Conservation (phyloP, 805 yeast genomes). For the Myxozyma lipomycoides region DNA sequence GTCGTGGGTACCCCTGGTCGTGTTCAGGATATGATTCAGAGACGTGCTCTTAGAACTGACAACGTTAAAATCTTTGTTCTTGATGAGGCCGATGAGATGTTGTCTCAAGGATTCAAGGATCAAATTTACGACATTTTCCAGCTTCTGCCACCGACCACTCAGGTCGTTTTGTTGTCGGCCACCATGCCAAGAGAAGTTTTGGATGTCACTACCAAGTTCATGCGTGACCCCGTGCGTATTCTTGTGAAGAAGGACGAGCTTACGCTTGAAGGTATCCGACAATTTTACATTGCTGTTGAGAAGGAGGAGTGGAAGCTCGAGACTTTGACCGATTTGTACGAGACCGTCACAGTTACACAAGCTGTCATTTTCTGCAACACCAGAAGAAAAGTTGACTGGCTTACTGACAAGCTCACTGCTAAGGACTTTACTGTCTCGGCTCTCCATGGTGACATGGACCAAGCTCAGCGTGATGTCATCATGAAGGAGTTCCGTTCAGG, state of each 20-base stretch:
- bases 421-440: slow-evolving; percentile 88
- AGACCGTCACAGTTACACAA: slow-evolving; percentile 90
- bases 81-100: slow-evolving; percentile 96
- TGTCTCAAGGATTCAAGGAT: slow-evolving; percentile 90
- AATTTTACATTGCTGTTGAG: slow-evolving; percentile 84
- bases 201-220: slow-evolving; percentile 87
- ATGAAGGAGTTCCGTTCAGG: slow-evolving; percentile 97
- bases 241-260: slow-evolving; percentile 92
- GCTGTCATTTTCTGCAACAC: slow-evolving; percentile 98
- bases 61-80: slow-evolving; percentile 80
- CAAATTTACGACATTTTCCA: slow-evolving; percentile 91
- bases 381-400: slow-evolving; percentile 88
- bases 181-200: slow-evolving; percentile 89
- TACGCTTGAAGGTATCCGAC: slow-evolving; percentile 90
- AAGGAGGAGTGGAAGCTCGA: slow-evolving; percentile 93
- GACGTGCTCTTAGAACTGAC: slow-evolving; percentile 70
- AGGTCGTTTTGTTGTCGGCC: slow-evolving; percentile 92
- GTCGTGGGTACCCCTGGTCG: slow-evolving; percentile 98
- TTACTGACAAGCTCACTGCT: slow-evolving; percentile 70
- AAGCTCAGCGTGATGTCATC: slow-evolving; percentile 87
- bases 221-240: slow-evolving; percentile 89
- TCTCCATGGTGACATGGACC: slow-evolving; percentile 97
- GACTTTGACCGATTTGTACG: slow-evolving; percentile 90
- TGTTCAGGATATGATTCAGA: slow-evolving; percentile 83
- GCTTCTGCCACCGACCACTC: slow-evolving; percentile 75